These are phyloP conservation scores for Fusarium irregulare DNA, from an alignment of 2,329 filamentous ascomycete species.

Conservation along the genomic window DNA sequence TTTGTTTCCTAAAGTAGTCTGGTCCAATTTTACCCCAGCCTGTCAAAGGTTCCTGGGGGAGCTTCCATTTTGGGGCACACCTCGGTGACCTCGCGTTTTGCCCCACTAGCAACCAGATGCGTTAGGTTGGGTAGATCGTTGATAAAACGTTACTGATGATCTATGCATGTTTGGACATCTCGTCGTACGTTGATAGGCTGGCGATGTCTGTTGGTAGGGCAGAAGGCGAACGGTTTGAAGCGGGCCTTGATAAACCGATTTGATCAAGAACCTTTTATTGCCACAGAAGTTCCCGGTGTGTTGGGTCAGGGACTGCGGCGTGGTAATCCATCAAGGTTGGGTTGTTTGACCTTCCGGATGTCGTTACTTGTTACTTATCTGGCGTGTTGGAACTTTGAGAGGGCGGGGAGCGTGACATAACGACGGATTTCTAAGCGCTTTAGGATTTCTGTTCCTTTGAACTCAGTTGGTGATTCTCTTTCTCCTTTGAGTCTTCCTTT, in stretches of 20 bases:
- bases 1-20: not conserved
- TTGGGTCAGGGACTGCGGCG: slow-evolving; percentile 9
- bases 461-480: not conserved
- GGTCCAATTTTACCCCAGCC: slow-evolving; percentile 19
- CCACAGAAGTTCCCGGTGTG: slow-evolving; percentile 10
- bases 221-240: not conserved
- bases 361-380: not conserved
- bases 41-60: slow-evolving; percentile 34
- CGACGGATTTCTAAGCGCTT: not conserved
- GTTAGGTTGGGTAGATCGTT: not conserved
- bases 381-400: not conserved
- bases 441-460: not conserved
- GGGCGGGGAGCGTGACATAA: not conserved
- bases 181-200: not conserved
- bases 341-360: slow-evolving; percentile 2
- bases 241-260: slow-evolving; percentile 14
- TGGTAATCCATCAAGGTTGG: slow-evolving; percentile 1
- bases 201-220: not conserved
- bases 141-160: not conserved
- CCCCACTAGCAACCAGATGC: no score
- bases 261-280: slow-evolving; percentile 1
- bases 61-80: slow-evolving; percentile 29
- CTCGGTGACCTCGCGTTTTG: slow-evolving; percentile 1
- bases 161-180: not conserved
- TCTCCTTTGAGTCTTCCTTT: no score